Base-by-base conservation (phyloP, 2,329 filamentous ascomycete species). In the Aspergillus awamori region DNA sequence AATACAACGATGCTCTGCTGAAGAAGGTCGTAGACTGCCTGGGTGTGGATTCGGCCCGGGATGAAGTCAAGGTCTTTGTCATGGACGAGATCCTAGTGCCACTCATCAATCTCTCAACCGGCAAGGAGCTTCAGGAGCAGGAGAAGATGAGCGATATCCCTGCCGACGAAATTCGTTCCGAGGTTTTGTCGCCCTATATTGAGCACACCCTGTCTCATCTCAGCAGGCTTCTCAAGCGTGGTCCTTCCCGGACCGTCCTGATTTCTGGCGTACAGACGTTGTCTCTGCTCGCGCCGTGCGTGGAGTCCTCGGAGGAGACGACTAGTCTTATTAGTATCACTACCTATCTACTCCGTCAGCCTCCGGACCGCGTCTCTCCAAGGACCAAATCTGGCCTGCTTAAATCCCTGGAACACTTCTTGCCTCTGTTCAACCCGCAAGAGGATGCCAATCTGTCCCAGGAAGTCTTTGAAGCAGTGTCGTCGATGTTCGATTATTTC, bases 401-500 rank as follows among this genome's bases (percentile, higher is more conserved):
- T 39, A 83, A 88, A 48, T 91, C 96, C 55, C 79, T 98, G 17
- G 87, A 95, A 72, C 87, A 89, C 63, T 96, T 97, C 65, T 83
- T 97, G 48, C 86, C 87, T 8, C 79, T 90, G 2, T 87, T 86
- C 63, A 80, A 86, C 59, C 77, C 84, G 8, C 77, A 83, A 52
- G 81, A 84, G 61, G 83, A 90, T 53, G 70, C 77, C 5, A 81
- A 83, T 24, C 78, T 94, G 15, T 86, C 86, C 53, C 79, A 83
- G 48, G 83, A 85, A 38, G 86, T 96, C 0, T 96, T 90, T 72
- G 82, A 86, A 49, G 91, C 91, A 0, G 78, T 95, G 8, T 89
- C 91, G 4, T 88, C 91, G 0, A 84, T 98, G 36, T 98, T 97
- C 72, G 91, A 92, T 58, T 97, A 93, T 73, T 94, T 98, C 80